These are phyloP conservation scores for Fusarium sp. DNA, from an alignment of 2,329 filamentous ascomycete species.

Conservation along the genomic window DNA sequence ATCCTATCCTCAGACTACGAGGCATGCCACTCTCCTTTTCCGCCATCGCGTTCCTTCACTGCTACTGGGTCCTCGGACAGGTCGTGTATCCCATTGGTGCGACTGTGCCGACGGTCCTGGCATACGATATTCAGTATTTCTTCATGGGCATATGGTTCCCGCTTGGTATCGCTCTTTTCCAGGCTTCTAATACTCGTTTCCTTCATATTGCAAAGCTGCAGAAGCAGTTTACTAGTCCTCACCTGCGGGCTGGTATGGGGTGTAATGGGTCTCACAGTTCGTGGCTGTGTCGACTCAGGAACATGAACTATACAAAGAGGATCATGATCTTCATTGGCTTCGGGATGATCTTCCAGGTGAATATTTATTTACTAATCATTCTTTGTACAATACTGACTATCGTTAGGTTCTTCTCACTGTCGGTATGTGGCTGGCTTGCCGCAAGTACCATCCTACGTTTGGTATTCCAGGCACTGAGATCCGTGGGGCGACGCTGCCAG, in stretches of 20 bases:
- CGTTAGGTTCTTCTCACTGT: constrained; percentile 66
- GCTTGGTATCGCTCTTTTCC: constrained; percentile 73
- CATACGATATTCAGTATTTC: constrained; percentile 62
- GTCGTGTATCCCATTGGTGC: constrained; percentile 52
- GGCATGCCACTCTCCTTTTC: constrained; percentile 55
- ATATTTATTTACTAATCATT: constrained; percentile 11
- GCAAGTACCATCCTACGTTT: constrained; percentile 70
- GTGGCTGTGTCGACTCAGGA: constrained; percentile 43
- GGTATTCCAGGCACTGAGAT: constrained; percentile 68
- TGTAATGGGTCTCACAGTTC: background rate
- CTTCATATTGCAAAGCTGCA: constrained; percentile 68
- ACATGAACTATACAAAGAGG: constrained; percentile 56
- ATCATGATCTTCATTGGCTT: constrained; percentile 63
- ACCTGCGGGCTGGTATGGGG: background rate
- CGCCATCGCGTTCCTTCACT: constrained; percentile 54
- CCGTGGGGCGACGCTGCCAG: constrained; percentile 32
- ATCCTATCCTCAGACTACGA: constrained; percentile 54
- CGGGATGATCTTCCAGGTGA: constrained; percentile 68
- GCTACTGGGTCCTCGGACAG: constrained; percentile 56
- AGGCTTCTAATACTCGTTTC: constrained; percentile 71
- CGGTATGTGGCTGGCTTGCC: constrained; percentile 70
- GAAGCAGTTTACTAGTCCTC: constrained; percentile 42
- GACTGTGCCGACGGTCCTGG: constrained; percentile 59
- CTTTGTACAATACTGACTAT: background rate
- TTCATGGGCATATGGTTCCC: constrained; percentile 74